phyloP scores from a whole-genome alignment of 2,329 filamentous ascomycete species.

The Zymoseptoria ardabiliae region DNA sequence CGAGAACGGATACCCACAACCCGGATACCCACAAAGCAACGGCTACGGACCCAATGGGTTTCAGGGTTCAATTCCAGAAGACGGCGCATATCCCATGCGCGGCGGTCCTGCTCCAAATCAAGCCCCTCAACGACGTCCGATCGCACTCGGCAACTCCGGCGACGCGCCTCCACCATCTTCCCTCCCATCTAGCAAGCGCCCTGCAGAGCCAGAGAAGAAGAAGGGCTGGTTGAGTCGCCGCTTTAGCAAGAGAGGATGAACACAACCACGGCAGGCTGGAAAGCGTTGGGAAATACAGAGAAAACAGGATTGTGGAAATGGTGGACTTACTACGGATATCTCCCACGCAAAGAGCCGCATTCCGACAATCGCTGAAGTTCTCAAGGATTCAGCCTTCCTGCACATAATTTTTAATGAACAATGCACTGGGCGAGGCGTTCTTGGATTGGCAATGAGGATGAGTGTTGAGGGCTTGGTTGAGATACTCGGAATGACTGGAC shows the following conservation, averaged over 20 bases:
- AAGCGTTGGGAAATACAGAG: not conserved
- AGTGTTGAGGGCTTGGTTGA: not conserved
- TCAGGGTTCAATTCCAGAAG: conserved; percentile 35
- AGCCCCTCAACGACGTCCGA: conserved; percentile 24
- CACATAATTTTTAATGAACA: conserved; percentile 15
- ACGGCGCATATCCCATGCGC: conserved; percentile 21
- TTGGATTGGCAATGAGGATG: not conserved
- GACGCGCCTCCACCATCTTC: conserved; percentile 6
- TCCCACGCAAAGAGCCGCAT: not conserved
- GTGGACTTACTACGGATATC: not conserved
- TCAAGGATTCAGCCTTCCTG: conserved; percentile 3
- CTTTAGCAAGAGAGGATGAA: conserved; percentile 59
- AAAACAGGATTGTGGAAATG: not conserved
- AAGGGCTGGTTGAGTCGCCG: conserved; percentile 84
- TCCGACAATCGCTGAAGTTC: not conserved
- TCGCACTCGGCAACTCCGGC: conserved; percentile 21
- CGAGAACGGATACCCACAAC: conserved; percentile 36
- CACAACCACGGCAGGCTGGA: not conserved
- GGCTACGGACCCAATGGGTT: conserved; percentile 31
- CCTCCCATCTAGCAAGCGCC: conserved; percentile 21
- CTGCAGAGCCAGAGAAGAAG: conserved; percentile 55
- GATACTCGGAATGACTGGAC: not conserved
- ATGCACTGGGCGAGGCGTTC: conserved; percentile 3
- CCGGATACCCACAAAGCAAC: conserved; percentile 24
- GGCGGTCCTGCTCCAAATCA: conserved; percentile 19